Conservation (phyloP, 371 early-diverging fungal genomes). For the Saksenaea oblongispora region DNA sequence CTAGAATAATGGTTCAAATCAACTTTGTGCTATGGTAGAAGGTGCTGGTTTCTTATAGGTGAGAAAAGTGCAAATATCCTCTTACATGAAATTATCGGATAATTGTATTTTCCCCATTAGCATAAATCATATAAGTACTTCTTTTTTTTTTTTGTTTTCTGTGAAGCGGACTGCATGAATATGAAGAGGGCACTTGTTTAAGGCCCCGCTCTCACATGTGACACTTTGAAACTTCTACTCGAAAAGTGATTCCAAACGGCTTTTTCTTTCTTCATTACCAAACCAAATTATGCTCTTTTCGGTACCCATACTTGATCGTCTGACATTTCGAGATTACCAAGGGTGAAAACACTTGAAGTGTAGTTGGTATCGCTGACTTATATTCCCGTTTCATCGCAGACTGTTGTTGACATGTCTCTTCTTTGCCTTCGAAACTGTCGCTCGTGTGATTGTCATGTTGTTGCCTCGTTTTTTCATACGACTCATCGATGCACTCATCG, state of each 20-base stretch:
- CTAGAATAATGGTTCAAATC: too few species aligned
- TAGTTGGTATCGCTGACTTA: neutral
- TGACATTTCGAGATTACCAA: conserved; percentile 55
- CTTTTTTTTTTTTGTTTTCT: too few species aligned
- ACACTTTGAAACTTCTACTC: neutral
- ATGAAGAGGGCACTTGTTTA: too few species aligned
- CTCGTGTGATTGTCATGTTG: conserved; percentile 65
- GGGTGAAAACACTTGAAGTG: conserved; percentile 18
- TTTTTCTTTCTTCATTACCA: neutral
- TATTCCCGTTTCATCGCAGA: conserved; percentile 10
- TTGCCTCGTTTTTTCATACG: conserved; percentile 59
- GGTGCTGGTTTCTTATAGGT: too few species aligned
- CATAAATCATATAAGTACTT: too few species aligned
- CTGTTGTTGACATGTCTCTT: conserved; percentile 66
- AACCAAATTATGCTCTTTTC: conserved; percentile 15
- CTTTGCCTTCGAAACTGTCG: conserved; percentile 66
- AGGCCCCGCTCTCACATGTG: too few species aligned
- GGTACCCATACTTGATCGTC: conserved; percentile 53
- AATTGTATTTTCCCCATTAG: too few species aligned
- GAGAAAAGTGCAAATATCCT: too few species aligned
- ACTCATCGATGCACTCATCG: conserved; percentile 37
- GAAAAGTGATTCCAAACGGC: neutral
- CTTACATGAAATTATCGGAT: too few species aligned
- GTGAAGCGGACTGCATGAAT: too few species aligned
- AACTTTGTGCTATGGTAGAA: too few species aligned